Conservation (phyloP, 495 filamentous ascomycete genomes). For the Penicillium flavigenum region DNA sequence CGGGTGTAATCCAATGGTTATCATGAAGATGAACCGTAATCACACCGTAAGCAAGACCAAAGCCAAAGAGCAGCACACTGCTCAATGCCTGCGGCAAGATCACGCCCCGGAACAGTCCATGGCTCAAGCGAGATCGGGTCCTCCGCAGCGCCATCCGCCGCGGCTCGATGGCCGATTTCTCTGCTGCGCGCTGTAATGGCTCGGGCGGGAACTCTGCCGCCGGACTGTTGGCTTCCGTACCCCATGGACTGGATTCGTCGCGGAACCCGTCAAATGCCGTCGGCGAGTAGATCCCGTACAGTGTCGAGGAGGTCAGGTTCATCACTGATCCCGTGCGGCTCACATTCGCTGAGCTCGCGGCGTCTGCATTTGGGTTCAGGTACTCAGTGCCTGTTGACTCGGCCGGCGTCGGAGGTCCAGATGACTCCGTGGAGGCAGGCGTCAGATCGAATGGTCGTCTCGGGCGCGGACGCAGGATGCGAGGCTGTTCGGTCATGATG, state of each 20-base stretch:
- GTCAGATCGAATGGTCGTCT: constrained; percentile 70
- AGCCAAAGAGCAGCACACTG: constrained; percentile 66
- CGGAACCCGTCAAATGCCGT: constrained; percentile 53
- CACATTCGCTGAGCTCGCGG: constrained; percentile 32
- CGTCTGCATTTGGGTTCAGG: constrained; percentile 32
- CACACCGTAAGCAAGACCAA: constrained; percentile 82
- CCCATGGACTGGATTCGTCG: constrained; percentile 64
- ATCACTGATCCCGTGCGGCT: constrained; percentile 73
- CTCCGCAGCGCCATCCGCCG: constrained; percentile 33
- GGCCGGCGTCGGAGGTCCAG: constrained; percentile 49
- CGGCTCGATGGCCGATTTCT: constrained; percentile 29
- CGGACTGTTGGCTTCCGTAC: constrained; percentile 67
- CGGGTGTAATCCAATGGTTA: constrained; percentile 60
- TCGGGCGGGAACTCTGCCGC: constrained; percentile 28
- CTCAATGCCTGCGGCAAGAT: constrained; percentile 52
- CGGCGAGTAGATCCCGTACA: constrained; percentile 86
- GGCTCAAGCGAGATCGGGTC: constrained; percentile 41
- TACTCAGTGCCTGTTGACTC: constrained; percentile 37
- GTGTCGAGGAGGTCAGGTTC: constrained; percentile 85
- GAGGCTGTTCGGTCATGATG: constrained; percentile 49
- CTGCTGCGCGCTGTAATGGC: constrained; percentile 26
- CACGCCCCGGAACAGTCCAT: constrained; percentile 46
- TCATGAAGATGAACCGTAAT: constrained; percentile 82
- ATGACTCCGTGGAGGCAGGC: constrained; percentile 53
- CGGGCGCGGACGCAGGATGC: constrained; percentile 69